Evolutionary conservation across 345 rosid genomes (phyloP).

Genomic region (Microcos paniculata): DNA sequence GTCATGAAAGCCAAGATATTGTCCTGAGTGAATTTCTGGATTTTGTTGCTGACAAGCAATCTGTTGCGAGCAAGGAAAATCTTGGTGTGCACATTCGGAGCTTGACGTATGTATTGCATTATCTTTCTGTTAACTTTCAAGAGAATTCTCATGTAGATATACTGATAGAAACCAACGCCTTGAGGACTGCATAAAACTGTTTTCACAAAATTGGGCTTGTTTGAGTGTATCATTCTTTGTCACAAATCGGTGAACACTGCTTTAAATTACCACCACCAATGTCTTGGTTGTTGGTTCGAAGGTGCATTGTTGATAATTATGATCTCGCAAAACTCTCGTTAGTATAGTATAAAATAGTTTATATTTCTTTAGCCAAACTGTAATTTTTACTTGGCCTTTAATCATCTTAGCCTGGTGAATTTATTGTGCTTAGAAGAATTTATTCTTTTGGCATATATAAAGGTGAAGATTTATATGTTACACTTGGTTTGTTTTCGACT

Average conservation of each 20-base stretch:
- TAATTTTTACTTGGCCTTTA: not conserved
- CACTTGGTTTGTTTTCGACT: not conserved
- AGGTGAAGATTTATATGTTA: not conserved
- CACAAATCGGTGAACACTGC: not conserved
- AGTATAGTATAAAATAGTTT: not conserved
- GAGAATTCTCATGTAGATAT: not conserved
- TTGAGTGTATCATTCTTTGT: not conserved
- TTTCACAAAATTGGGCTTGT: not conserved
- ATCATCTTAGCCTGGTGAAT: not conserved
- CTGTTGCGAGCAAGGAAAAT: constrained; percentile 51
- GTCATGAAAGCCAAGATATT: constrained; percentile 34
- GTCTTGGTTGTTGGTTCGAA: not conserved
- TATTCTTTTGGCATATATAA: not conserved
- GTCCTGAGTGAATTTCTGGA: constrained; percentile 58
- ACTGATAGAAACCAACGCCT: not conserved
- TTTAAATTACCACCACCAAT: not conserved
- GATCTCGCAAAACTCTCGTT: not conserved
- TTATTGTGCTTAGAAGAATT: not conserved
- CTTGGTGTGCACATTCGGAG: constrained; percentile 78
- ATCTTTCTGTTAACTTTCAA: not conserved
- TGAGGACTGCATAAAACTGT: not conserved
- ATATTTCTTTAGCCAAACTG: not conserved
- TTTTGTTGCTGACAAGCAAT: constrained; percentile 58
- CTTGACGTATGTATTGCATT: constrained; percentile 57
- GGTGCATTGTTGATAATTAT: not conserved